Conservation (phyloP, 78 protist species). For the Emiliania huxleyi region DNA sequence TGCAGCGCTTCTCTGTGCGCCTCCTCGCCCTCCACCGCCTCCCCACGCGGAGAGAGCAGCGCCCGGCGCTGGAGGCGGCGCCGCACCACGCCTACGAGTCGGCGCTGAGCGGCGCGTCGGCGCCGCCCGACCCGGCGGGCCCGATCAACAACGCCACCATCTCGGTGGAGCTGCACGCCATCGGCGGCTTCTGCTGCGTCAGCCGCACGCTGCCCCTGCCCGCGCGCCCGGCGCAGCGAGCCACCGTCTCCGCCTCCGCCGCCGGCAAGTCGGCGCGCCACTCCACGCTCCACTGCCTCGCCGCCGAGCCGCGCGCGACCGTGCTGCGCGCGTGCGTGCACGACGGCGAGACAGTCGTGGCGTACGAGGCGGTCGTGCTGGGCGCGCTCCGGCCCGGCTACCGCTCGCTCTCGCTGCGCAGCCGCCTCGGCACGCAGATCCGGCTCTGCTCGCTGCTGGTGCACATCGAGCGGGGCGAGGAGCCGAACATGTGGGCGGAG, state of each 20-base stretch:
- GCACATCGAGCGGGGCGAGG: not conserved
- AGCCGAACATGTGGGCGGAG: not conserved
- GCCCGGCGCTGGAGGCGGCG: not conserved
- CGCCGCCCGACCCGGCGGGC: not conserved
- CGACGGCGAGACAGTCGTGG: not conserved
- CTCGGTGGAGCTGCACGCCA: not conserved
- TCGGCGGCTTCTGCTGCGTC: not conserved
- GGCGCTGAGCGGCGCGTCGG: not conserved
- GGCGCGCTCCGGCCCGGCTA: not conserved
- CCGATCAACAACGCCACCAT: not conserved
- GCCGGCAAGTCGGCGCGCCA: not conserved
- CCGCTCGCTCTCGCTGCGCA: not conserved
- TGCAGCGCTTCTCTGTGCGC: not conserved
- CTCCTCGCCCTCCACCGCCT: not conserved
- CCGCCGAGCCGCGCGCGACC: not conserved
- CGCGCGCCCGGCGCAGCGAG: not conserved
- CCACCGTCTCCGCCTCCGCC: not conserved
- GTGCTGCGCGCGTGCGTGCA: not conserved
- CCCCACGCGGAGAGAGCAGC: not conserved
- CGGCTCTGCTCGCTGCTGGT: not conserved
- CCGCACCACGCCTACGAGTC: not conserved
- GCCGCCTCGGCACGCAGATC: not conserved
- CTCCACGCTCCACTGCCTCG: not conserved
- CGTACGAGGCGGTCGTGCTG: not conserved
- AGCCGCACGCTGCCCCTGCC: not conserved